Evolutionary conservation across 75 land plant genomes (phyloP), one percentile per base, ranked within the genome.

Genomic region (Cunninghamia lanceolata): DNA sequence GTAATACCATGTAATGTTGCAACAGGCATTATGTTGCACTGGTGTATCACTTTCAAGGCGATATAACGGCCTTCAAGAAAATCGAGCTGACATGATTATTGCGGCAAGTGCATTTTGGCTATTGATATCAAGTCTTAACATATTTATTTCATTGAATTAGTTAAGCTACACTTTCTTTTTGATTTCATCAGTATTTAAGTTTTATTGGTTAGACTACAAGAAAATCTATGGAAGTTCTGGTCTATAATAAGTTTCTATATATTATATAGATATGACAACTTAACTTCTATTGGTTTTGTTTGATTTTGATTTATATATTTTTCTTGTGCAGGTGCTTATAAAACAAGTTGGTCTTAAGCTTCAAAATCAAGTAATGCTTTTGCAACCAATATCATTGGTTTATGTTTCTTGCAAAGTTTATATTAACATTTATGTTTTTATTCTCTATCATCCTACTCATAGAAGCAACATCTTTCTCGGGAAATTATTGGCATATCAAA

Each of bases 271-370:
- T 70, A 4, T 9, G 11, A 28, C 2, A 30, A 13, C 1, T 30
- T n/a, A 54, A 9, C 34, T 68, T 25, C 32, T 28, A 1, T 3
- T n/a, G 73, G 32, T 34, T 25, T 68, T 68, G 73, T 28, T 68
- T 68, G 3, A 28, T 5, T 30, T 70, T 32, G 11, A 10, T 32
- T 9, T 30, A 66, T 28, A 25, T 10, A 50, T 63, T 83, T 81
- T 50, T 82, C 39, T 86, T 82, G 19, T 87, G 78, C 85, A 96
- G 99, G 99, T 96, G 86, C 91, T 96, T 43, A 88, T 89, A 85
- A 96, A 96, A 89, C 99, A 96, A 91, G 97, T 90, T 68, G 91
- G 95, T 82, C 73, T 96, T 32, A 94, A 91, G 90, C 94, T 96
- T 81, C 91, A 91, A 75, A 91, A 89, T 32, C 94, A 92, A 90